phyloP scores from a whole-genome alignment of 495 filamentous ascomycete species.

The Penicillium soppii region DNA sequence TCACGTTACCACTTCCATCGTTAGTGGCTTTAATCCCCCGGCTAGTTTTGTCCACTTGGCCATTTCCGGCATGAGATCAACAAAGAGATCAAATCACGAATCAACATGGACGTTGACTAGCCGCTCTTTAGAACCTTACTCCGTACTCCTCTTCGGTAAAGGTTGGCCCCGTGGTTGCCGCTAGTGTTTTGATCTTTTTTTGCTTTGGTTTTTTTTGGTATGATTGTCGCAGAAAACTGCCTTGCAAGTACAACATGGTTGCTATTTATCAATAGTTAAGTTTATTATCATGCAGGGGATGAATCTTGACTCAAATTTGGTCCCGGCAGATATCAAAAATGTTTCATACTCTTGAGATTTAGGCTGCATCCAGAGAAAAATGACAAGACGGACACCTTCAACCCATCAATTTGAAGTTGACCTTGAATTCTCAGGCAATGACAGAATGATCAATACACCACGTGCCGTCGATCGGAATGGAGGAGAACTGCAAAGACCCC shows the following conservation, averaged over 20 bases:
- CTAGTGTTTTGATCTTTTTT: too few species aligned
- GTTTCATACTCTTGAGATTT: neutral
- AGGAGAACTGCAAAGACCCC: constrained; percentile 10
- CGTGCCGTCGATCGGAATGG: constrained; percentile 22
- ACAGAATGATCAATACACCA: constrained; percentile 7
- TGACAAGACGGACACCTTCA: neutral
- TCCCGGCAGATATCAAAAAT: neutral
- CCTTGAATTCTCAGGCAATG: neutral
- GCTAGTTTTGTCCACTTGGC: constrained; percentile 9
- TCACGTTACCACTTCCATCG: neutral
- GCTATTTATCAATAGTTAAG: neutral
- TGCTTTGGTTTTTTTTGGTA: too few species aligned
- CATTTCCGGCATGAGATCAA: constrained; percentile 18
- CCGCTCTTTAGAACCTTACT: too few species aligned
- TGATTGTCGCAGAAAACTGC: neutral
- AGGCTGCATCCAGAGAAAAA: neutral
- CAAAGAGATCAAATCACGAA: constrained; percentile 22
- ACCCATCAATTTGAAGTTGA: neutral
- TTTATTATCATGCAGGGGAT: neutral
- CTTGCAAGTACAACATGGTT: neutral
- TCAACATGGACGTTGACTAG: neutral
- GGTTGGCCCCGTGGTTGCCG: neutral
- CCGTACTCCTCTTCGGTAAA: too few species aligned
- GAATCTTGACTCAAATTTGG: neutral
- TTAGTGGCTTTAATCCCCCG: constrained; percentile 5